phyloP scores from a whole-genome alignment of 2,329 filamentous ascomycete genomes.

The Parastagonospora avenae region DNA sequence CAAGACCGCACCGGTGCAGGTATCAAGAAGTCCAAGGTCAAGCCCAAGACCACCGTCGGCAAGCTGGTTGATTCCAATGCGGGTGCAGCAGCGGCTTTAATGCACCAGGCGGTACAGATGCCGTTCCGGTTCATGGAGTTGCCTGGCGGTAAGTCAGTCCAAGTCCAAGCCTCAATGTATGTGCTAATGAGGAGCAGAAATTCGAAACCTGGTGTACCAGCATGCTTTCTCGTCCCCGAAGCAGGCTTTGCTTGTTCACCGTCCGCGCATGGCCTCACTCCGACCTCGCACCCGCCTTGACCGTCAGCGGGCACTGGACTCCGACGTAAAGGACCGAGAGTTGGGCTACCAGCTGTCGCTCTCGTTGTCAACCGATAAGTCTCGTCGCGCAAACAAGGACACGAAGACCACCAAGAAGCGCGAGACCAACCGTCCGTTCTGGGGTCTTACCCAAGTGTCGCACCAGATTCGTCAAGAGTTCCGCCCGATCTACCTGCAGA shows the following conservation, averaged over 20 bases:
- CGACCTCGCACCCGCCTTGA: conserved; percentile 29
- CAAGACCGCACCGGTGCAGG: conserved; percentile 10
- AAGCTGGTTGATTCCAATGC: neutral
- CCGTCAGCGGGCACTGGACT: conserved; percentile 16
- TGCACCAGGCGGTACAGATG: conserved; percentile 1
- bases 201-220: conserved; percentile 36
- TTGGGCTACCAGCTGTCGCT: conserved; percentile 10
- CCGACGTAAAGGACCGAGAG: conserved; percentile 18
- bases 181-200: conserved; percentile 21
- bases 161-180: neutral
- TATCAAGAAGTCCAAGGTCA: conserved; percentile 10
- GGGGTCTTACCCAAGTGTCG: conserved; percentile 33
- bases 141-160: conserved; percentile 20
- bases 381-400: neutral
- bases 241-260: conserved; percentile 32
- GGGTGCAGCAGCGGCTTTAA: neutral
- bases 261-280: conserved; percentile 30
- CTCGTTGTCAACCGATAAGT: neutral
- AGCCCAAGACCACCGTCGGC: neutral
- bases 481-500: conserved; percentile 25
- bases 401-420: conserved; percentile 5
- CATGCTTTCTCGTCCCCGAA: conserved; percentile 8
- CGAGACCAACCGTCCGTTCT: conserved; percentile 30
- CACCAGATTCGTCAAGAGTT: conserved; percentile 32
- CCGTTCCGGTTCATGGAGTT: conserved; percentile 25